Base-by-base conservation (phyloP, 2,329 filamentous ascomycete species). In the Diaporthe humulicola region DNA sequence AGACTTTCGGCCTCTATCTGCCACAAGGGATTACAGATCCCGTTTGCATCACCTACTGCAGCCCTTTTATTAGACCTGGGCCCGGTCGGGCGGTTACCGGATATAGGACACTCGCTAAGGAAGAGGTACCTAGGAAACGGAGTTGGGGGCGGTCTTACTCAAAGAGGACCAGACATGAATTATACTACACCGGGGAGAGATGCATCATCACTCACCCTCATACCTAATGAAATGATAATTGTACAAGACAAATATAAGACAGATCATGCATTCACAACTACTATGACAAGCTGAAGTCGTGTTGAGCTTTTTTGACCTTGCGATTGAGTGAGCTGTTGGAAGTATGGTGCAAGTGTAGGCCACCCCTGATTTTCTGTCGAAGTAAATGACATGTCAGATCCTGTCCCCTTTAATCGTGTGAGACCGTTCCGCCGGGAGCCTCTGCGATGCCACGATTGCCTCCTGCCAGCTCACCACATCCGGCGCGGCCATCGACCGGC, bases 221-320 rank as follows among this genome's bases (percentile, higher is more conserved):
- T 40, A 74, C 60, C 74, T 71, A 74, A 70, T 69, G 61, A 72
- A 72, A 73, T 70, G 69, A 76, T 76, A 74, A 76, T 76, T 40
- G 73, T 66, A 73, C 69, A 52, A 74, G 17, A 40, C 30, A 66
- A 54, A 50, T 64, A 22, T 19, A n/a, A 42, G 48, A 5, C 4
- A n/a, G n/a, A 36, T 33, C 30, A 33, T 45, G 42, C 22, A 25
- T n/a, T 50, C 12, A 15, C 9, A n/a, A 48, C 17, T 4, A 40
- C 10, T 1, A n/a, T 42, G 40, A 30, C 17, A 17, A 48, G 60
- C 60, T 33, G 60, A 45, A 33, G 28, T 28, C 15, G 17, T 2
- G 19, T 17, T 1, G 28, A 48, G 28, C 28, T 19, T 10, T 33
- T n/a, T 33, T 30, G 19, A 14, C 60, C 28, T 22, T 48, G 60